Conservation (phyloP, 2,329 filamentous ascomycete species). For the Ceratocystis huliohia region DNA sequence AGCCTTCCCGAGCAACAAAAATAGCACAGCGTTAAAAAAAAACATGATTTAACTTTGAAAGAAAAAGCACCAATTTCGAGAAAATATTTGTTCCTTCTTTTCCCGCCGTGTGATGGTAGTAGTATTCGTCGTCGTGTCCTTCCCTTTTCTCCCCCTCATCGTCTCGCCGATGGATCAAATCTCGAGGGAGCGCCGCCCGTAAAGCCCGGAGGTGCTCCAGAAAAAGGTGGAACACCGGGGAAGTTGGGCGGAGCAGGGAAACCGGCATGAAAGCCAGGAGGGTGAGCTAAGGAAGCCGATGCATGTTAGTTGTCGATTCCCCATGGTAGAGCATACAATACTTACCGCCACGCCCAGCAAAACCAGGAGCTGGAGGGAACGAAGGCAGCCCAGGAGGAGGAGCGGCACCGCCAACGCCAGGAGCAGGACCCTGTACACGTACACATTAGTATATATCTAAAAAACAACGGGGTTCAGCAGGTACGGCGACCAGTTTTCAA, state of each 20-base stretch:
- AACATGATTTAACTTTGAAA: conserved; percentile 12
- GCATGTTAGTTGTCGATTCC: no score
- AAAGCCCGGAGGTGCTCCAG: conserved; percentile 41
- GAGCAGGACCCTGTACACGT: conserved; percentile 54
- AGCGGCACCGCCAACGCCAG: conserved; percentile 63
- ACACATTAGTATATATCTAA: not conserved
- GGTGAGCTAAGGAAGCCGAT: conserved; percentile 21
- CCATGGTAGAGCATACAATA: conserved; percentile 21
- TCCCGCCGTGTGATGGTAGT: conserved; percentile 1
- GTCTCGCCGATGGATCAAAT: conserved; percentile 60
- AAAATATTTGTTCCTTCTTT: conserved; percentile 9
- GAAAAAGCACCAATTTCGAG: conserved; percentile 8
- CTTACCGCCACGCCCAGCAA: conserved; percentile 45
- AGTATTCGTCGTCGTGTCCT: conserved; percentile 7
- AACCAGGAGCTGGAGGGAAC: conserved; percentile 41
- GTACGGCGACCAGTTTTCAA: not conserved
- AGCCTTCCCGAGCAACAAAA: conserved; percentile 21
- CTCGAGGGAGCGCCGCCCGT: conserved; percentile 49
- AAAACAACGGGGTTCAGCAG: not conserved
- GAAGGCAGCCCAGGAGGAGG: conserved; percentile 50
- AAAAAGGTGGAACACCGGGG: conserved; percentile 29
- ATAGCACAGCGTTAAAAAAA: conserved; percentile 21
- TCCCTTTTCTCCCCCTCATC: conserved; percentile 29
- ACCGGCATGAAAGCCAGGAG: conserved; percentile 39
- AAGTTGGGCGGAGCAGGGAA: conserved; percentile 38